Evolutionary conservation across 179 eudicot species (phyloP), one percentile per base, ranked within the genome.

Genomic region (Silene vulgaris): DNA sequence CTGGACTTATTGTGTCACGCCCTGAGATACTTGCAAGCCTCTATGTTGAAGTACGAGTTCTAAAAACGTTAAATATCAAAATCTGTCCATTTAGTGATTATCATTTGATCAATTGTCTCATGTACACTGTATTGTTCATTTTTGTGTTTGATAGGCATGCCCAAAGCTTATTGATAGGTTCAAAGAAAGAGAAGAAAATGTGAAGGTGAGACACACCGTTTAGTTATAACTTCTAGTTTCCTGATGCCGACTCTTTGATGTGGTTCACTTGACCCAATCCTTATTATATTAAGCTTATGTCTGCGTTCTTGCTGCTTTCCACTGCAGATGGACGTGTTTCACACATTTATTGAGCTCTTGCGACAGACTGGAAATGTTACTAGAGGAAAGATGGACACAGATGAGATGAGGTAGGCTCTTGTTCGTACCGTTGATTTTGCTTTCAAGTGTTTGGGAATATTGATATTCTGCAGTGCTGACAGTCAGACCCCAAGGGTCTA

Each of bases 111-210:
- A 23, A 61, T 56, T 40, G 69, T 56, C 29, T 48, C 60, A 20
- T 76, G 52, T 16, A 37, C n/a, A 30, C n/a, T 20, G 26, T 16
- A 16, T 40, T 78, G 30, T 40, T 40, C 48, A 17, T 61, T 82
- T 76, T 6, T 30, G 81, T 63, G 32, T 77, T 79, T 67, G 69
- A 69, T 82, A 96, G 99, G 99, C 99, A 67, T 90, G 99, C 82
- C 99, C 99, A 40, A 96, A 96, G 88, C 82, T 96, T 86, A 93
- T 96, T 76, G 99, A 96, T 74, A 91, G 99, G 84, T 96, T 96
- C 78, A 96, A 89, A 82, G 99, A 96, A 83, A 85, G 99, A 82
- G 99, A 96, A 82, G 99, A 96, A 84, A 96, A 96, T 84, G 99
- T 96, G 45, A 96, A 96, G 97, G 99, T 89, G 79, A 77, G 75